A percentile compares a stretch with the other conserved stretches of the same genome.
Evolutionary conservation across 169 alveolate genomes (phyloP).

Genomic region (Plasmodium blacklocki): DNA sequence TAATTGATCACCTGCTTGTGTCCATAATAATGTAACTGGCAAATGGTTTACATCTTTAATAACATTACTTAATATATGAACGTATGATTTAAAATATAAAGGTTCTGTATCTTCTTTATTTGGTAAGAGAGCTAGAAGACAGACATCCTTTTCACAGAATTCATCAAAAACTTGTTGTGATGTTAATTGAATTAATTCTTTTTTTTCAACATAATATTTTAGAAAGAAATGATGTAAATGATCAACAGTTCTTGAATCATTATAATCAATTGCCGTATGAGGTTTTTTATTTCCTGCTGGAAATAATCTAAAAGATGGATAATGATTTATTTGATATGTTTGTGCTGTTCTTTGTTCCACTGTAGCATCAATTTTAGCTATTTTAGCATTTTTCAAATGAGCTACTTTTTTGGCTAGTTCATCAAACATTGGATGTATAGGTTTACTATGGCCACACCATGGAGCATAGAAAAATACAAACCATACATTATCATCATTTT

Average conservation of each 20-base stretch:
- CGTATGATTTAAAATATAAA: conserved; percentile 87
- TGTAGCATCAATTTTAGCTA: conserved; percentile 88
- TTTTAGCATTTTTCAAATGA: conserved; percentile 82
- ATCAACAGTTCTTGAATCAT: conserved; percentile 90
- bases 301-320: conserved; percentile 92
- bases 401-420: conserved; percentile 90
- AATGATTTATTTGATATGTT: conserved; percentile 77
- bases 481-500: conserved; percentile 86
- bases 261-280: conserved; percentile 86
- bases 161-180: conserved; percentile 81
- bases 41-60: conserved; percentile 86
- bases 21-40: conserved; percentile 92
- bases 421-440: conserved; percentile 96
- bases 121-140: conserved; percentile 93
- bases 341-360: conserved; percentile 80
- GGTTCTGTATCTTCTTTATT: conserved; percentile 91
- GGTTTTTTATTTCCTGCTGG: conserved; percentile 87
- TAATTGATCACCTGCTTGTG: conserved; percentile 92
- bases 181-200: conserved; percentile 76
- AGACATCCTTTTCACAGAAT: conserved; percentile 86
- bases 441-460: conserved; percentile 98
- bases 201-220: conserved; percentile 77
- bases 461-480: conserved; percentile 95
- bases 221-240: conserved; percentile 88
- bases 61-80: conserved; percentile 82